These are phyloP conservation scores for Rhazya stricta DNA, from an alignment of 257 asterid species.

Conservation along the genomic window DNA sequence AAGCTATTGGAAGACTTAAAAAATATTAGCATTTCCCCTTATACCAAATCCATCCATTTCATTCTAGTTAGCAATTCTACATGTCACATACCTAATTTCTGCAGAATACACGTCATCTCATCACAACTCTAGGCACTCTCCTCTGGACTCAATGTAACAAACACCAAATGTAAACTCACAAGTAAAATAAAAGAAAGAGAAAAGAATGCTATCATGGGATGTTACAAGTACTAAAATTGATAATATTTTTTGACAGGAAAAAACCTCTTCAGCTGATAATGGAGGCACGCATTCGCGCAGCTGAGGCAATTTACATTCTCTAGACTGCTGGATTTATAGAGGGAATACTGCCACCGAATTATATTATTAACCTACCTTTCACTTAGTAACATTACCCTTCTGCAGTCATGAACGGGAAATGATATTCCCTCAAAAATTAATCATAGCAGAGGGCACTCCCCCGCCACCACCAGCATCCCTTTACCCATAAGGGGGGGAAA, in stretches of 20 bases:
- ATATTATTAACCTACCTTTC: neutral
- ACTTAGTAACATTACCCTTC: neutral
- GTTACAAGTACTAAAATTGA: neutral
- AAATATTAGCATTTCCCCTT: neutral
- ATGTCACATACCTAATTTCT: neutral
- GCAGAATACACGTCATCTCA: neutral
- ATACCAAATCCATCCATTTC: neutral
- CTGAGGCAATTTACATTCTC: neutral
- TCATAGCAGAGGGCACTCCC: neutral
- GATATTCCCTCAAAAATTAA: neutral
- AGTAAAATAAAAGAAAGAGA: no score
- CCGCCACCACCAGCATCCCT: neutral
- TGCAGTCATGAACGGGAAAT: neutral
- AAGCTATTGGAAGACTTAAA: neutral
- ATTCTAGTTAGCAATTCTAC: neutral
- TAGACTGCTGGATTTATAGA: neutral
- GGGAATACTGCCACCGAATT: neutral
- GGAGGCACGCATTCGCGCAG: neutral
- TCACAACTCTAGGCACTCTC: neutral
- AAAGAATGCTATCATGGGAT: neutral
- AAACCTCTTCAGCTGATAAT: neutral
- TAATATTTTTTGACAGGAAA: neutral
- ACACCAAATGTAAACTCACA: no score
- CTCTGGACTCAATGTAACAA: neutral
- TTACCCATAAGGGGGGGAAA: neutral